Conservation (phyloP, 2,329 filamentous ascomycete species). For the Hypoxylon sp. region DNA sequence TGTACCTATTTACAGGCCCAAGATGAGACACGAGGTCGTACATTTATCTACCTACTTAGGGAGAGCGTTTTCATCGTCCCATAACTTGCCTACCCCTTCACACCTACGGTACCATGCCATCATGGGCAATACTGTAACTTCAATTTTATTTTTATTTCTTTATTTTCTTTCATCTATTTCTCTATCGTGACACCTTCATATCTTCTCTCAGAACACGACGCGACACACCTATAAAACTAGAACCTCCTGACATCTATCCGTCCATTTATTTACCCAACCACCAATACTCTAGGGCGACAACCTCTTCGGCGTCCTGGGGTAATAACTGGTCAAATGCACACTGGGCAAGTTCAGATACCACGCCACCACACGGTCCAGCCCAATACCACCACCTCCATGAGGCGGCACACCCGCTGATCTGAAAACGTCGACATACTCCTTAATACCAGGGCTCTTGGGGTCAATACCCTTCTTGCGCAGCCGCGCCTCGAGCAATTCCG, state of each 20-base stretch:
- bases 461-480: slow-evolving; percentile 87
- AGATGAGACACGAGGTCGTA: no score
- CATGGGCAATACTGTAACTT: background rate
- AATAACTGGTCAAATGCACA: slow-evolving; percentile 71
- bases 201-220: background rate
- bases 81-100: background rate
- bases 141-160: slow-evolving; percentile 4
- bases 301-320: slow-evolving; percentile 73
- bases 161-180: background rate
- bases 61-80: background rate
- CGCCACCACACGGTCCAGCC: slow-evolving; percentile 86
- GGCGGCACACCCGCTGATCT: slow-evolving; percentile 85
- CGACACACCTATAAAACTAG: background rate
- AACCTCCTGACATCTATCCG: background rate
- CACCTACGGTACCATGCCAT: background rate
- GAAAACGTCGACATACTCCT: slow-evolving; percentile 91
- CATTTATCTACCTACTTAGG: no score
- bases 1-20: no score
- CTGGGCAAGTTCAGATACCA: slow-evolving; percentile 73
- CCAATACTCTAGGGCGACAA: slow-evolving; percentile 62
- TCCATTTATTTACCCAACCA: background rate
- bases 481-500: slow-evolving; percentile 80
- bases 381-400: slow-evolving; percentile 91
- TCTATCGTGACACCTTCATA: slow-evolving; percentile 11
- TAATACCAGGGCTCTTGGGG: slow-evolving; percentile 80